Conservation (phyloP, 2,329 filamentous ascomycete genomes). For the Apiospora malaysiana region DNA sequence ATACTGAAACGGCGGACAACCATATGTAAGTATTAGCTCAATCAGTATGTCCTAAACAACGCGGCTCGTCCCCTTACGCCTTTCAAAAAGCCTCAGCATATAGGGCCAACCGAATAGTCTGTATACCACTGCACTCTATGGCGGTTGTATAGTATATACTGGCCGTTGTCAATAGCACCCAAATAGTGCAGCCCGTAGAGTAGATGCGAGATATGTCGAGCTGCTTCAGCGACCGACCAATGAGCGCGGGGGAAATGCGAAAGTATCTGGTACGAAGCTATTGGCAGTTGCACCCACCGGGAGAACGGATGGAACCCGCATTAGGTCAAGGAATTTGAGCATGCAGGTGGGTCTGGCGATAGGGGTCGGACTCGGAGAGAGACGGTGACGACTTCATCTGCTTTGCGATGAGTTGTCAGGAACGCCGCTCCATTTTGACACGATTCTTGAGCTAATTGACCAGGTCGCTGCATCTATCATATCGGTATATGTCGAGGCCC, state of each 20-base stretch:
- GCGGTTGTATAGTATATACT: background rate
- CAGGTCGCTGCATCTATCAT: background rate
- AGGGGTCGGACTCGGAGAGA: constrained; percentile 14
- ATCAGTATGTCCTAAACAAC: background rate
- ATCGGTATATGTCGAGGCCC: background rate
- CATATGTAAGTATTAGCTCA: background rate
- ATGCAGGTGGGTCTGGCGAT: background rate
- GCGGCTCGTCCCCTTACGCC: background rate
- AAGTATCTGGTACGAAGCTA: constrained; percentile 5
- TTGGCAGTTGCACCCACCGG: constrained; percentile 11
- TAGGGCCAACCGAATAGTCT: background rate
- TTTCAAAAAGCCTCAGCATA: background rate
- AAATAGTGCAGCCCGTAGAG: background rate
- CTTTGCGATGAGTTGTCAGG: constrained; percentile 3
- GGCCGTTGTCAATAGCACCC: background rate
- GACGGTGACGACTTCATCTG: constrained; percentile 2
- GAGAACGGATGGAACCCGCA: constrained; percentile 14
- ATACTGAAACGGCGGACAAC: background rate
- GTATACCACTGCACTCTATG: background rate
- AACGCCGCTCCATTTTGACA: constrained; percentile 6
- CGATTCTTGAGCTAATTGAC: background rate
- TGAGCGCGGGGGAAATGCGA: background rate
- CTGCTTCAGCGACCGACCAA: constrained; percentile 1
- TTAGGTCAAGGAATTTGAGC: background rate
- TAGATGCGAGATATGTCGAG: background rate